A percentile compares a stretch with the other conserved stretches of the same genome.
Conservation (phyloP, 495 filamentous ascomycete genomes). For the Parathielavia hyrcaniae region DNA sequence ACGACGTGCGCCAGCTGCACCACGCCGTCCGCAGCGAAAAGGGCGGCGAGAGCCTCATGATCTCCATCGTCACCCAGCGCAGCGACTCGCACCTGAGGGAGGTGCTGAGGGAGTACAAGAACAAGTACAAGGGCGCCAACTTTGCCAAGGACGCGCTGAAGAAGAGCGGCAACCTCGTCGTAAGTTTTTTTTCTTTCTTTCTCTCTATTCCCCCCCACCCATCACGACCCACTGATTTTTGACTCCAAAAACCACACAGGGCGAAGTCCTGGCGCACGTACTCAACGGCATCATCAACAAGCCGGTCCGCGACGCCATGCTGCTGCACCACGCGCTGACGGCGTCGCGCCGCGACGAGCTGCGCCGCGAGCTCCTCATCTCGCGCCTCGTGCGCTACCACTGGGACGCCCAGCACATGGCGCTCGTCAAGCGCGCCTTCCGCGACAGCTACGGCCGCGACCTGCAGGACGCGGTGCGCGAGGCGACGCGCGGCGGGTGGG, state of each 20-base stretch:
- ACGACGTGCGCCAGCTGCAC: constrained; percentile 67
- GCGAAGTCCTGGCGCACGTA: constrained; percentile 90
- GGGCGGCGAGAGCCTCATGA: constrained; percentile 88
- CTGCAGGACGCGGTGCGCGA: constrained; percentile 56
- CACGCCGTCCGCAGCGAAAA: constrained; percentile 63
- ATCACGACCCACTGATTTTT: no score
- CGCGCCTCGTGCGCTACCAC: constrained; percentile 71
- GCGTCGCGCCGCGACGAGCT: constrained; percentile 55
- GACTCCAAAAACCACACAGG: constrained; percentile 49
- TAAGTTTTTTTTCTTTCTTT: constrained; percentile 44
- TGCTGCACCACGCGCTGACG: constrained; percentile 85
- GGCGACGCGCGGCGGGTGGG: constrained; percentile 47
- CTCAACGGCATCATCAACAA: constrained; percentile 95
- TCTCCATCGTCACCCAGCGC: constrained; percentile 71
- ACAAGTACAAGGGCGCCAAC: constrained; percentile 57
- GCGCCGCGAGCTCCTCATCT: constrained; percentile 76
- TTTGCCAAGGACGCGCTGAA: constrained; percentile 81
- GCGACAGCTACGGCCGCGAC: constrained; percentile 62
- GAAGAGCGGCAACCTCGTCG: constrained; percentile 85
- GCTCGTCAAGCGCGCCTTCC: constrained; percentile 62
- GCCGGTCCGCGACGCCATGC: constrained; percentile 85
- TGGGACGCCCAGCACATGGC: constrained; percentile 77
- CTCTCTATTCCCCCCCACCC: constrained; percentile 2
- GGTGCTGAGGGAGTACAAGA: constrained; percentile 67
- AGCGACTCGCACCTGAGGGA: constrained; percentile 78